A percentile compares a stretch with the other conserved stretches of the same genome.
phyloP scores from a whole-genome alignment of 2,329 filamentous ascomycete species.

The Chaetomium strumarium region DNA sequence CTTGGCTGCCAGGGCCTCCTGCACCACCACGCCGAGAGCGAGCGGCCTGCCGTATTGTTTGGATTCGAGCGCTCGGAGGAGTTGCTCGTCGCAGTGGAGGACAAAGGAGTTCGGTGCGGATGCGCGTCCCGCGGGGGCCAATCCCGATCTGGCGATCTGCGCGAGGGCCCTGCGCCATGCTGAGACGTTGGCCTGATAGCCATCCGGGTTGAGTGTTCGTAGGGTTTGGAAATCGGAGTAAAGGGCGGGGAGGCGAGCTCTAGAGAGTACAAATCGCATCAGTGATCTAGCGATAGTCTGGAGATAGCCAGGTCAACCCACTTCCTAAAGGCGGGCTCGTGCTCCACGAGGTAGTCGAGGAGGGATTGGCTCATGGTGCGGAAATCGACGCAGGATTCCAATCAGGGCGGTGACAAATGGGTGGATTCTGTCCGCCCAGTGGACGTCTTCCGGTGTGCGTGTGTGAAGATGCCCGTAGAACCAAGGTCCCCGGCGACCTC shows the following conservation, averaged over 20 bases:
- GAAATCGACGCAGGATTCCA: background rate
- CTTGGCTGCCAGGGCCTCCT: constrained; percentile 63
- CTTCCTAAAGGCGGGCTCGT: constrained; percentile 29
- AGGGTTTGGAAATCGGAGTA: constrained; percentile 29
- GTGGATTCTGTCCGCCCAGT: background rate
- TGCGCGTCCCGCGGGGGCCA: constrained; percentile 24
- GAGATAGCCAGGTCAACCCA: constrained; percentile 8
- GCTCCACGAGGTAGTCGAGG: constrained; percentile 28
- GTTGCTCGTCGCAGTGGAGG: constrained; percentile 52
- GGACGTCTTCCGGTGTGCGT: no score
- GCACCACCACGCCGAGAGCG: constrained; percentile 70
- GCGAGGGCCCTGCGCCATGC: constrained; percentile 33
- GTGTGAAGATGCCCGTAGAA: no score
- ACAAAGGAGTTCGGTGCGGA: constrained; percentile 42
- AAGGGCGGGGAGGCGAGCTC: constrained; percentile 27
- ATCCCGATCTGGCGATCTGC: constrained; percentile 28
- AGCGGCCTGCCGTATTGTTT: constrained; percentile 76
- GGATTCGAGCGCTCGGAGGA: constrained; percentile 66
- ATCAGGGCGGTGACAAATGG: background rate
- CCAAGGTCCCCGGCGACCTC: no score
- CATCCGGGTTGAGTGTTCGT: constrained; percentile 27
- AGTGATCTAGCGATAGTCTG: no score
- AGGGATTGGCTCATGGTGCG: constrained; percentile 17
- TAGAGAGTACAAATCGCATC: constrained; percentile 9
- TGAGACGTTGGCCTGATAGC: constrained; percentile 31